Conservation (phyloP, 768 basidiomycete species). For the Arthromyces matolae region DNA sequence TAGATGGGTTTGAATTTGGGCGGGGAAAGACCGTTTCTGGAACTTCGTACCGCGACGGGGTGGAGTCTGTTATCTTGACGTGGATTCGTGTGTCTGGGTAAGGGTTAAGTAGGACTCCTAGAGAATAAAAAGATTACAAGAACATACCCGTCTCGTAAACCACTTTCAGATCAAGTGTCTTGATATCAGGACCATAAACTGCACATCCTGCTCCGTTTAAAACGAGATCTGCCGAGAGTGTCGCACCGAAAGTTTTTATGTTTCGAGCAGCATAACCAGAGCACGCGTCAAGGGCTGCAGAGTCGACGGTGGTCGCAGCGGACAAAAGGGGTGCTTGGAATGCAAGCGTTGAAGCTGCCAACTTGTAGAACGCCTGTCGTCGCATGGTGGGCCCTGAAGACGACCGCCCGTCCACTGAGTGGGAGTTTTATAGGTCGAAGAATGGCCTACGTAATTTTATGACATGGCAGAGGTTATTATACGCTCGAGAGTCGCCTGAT, state of each 20-base stretch:
- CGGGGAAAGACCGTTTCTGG: constrained; percentile 60
- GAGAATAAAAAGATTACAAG: neutral
- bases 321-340: neutral
- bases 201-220: constrained; percentile 52
- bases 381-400: constrained; percentile 10
- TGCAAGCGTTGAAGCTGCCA: neutral
- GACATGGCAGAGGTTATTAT: too few species aligned
- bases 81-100: constrained; percentile 54
- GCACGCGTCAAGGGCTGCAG: constrained; percentile 49
- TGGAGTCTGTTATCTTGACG: constrained; percentile 56
- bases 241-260: constrained; percentile 34
- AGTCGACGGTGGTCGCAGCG: constrained; percentile 26
- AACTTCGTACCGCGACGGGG: constrained; percentile 54
- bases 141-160: constrained; percentile 55
- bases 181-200: constrained; percentile 55
- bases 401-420: too few species aligned
- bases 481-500: too few species aligned
- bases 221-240: constrained; percentile 48
- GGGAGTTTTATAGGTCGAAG: too few species aligned
- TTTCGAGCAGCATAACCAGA: constrained; percentile 55
- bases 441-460: too few species aligned
- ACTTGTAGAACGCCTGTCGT: neutral
- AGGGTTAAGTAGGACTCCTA: neutral
- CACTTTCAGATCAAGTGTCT: constrained; percentile 45
- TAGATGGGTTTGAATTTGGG: constrained; percentile 31